Percentiles rank a stretch among this genome's conserved stretches.
Evolutionary conservation across 306 rosid genomes (phyloP).

Genomic region (Cucumis melo): DNA sequence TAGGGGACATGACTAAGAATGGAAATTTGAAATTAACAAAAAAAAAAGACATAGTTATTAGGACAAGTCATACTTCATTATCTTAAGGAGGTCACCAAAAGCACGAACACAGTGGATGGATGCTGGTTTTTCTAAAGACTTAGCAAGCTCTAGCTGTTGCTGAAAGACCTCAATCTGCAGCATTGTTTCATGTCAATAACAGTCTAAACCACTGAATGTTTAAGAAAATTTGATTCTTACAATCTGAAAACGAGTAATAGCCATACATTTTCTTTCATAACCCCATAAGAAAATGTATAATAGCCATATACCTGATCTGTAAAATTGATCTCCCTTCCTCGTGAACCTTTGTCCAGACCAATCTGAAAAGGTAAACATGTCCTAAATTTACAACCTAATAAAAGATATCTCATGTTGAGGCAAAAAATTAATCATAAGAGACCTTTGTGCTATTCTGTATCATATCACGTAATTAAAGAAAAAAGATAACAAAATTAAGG

Average conservation of each 20-base stretch:
- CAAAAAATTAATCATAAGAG: neutral
- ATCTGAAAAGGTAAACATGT: constrained; percentile 30
- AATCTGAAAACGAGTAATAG: neutral
- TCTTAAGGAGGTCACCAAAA: constrained; percentile 68
- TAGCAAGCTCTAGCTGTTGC: constrained; percentile 76
- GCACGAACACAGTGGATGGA: constrained; percentile 87
- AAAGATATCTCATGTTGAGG: neutral
- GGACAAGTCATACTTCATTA: constrained; percentile 52
- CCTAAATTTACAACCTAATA: neutral
- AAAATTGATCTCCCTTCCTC: constrained; percentile 50
- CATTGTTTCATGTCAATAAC: neutral
- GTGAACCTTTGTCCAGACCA: constrained; percentile 86
- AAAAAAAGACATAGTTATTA: neutral
- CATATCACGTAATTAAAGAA: neutral
- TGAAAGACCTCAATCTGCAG: constrained; percentile 58
- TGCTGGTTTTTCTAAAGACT: constrained; percentile 60
- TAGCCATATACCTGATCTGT: constrained; percentile 50
- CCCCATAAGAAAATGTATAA: neutral
- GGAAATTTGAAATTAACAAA: neutral
- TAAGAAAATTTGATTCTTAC: neutral
- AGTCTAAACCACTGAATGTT: neutral
- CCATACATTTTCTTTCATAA: constrained; percentile 14
- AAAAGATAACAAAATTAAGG: neutral
- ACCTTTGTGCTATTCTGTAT: neutral
- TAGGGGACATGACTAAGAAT: neutral